phyloP scores from a whole-genome alignment of 257 asterid species.

The Capsicum rhomboideum region DNA sequence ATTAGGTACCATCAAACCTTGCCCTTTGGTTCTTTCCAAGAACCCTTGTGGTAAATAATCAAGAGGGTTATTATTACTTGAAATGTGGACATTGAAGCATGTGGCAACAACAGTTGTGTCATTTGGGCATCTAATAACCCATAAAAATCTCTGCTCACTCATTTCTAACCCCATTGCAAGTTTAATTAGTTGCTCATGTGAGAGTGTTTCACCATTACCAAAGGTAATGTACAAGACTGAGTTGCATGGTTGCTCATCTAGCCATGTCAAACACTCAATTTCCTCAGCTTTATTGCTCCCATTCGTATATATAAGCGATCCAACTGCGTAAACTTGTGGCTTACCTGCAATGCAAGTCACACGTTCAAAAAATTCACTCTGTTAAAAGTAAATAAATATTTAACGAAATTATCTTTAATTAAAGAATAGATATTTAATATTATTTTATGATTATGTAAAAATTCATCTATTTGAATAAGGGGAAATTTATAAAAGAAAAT shows the following conservation, averaged over 20 bases:
- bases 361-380: too few species aligned
- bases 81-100: slow-evolving; percentile 16
- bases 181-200: slow-evolving; percentile 23
- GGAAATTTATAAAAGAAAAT: too few species aligned
- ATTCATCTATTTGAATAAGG: too few species aligned
- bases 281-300: background rate
- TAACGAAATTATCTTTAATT: too few species aligned
- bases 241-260: slow-evolving; percentile 22
- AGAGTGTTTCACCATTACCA: slow-evolving; percentile 29
- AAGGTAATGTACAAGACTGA: slow-evolving; percentile 28
- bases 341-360: background rate
- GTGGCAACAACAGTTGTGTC: slow-evolving; percentile 8
- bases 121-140: slow-evolving; percentile 46
- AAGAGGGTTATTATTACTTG: slow-evolving; percentile 15
- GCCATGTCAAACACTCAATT: slow-evolving; percentile 16
- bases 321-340: slow-evolving; percentile 21
- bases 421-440: too few species aligned
- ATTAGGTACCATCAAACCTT: slow-evolving; percentile 35
- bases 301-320: slow-evolving; percentile 22
- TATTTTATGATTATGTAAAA: too few species aligned
- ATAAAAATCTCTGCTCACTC: slow-evolving; percentile 50
- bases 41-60: slow-evolving; percentile 43
- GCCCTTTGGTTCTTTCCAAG: slow-evolving; percentile 24
- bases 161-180: slow-evolving; percentile 46
- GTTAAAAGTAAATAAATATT: too few species aligned